Conservation (phyloP, 177 flowering plant genomes). For the Vitis hybrid region DNA sequence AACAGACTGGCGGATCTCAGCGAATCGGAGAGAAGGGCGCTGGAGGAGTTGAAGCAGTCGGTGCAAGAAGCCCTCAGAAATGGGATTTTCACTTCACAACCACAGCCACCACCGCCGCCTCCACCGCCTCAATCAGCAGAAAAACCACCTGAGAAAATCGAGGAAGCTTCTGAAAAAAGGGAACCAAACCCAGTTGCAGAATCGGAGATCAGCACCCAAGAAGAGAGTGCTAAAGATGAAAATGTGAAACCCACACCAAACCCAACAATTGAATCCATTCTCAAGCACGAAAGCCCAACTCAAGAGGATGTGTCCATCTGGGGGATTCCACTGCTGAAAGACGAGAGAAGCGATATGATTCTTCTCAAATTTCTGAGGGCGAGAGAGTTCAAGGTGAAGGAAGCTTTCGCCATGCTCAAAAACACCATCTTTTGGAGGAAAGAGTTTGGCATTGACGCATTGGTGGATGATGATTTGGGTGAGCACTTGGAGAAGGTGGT, state of each 20-base stretch:
- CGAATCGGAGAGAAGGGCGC: conserved; percentile 38
- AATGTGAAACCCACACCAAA: neutral
- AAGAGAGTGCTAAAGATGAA: conserved; percentile 15
- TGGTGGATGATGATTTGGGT: conserved; percentile 49
- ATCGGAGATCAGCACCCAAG: conserved; percentile 9
- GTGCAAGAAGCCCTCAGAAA: conserved; percentile 35
- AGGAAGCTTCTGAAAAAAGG: neutral
- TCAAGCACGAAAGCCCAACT: neutral
- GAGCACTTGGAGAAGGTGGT: conserved; percentile 62
- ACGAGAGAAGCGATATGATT: conserved; percentile 54
- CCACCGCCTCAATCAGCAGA: neutral
- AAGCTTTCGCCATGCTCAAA: conserved; percentile 51
- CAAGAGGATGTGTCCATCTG: conserved; percentile 48
- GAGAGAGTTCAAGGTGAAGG: conserved; percentile 57
- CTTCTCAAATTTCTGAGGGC: conserved; percentile 63
- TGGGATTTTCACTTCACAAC: conserved; percentile 14
- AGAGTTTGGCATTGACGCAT: conserved; percentile 48
- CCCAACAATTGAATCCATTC: too few relatives aligned
- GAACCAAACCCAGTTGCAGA: neutral
- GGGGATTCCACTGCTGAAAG: conserved; percentile 59
- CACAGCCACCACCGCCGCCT: conserved; percentile 8
- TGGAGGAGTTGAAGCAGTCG: conserved; percentile 39
- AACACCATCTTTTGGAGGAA: conserved; percentile 54
- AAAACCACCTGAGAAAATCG: neutral
- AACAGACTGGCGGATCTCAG: conserved; percentile 44